These are phyloP conservation scores for Naegleria fowleri DNA, from an alignment of 208 protist species.

Conservation along the genomic window DNA sequence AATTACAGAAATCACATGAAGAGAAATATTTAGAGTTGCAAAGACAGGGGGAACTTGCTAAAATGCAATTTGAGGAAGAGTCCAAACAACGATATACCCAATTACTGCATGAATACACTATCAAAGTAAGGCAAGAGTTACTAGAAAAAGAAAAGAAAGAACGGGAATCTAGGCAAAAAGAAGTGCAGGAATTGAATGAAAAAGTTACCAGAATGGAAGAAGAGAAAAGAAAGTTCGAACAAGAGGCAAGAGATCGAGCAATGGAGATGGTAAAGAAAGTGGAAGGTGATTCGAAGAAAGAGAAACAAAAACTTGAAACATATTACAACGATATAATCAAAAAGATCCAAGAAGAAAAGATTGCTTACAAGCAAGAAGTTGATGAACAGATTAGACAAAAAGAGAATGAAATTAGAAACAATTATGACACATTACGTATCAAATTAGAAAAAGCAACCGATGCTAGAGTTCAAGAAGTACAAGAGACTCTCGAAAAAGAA, in stretches of 20 bases:
- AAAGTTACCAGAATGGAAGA: not conserved
- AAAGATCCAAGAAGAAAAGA: conserved; percentile 12
- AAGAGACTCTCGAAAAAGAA: conserved; percentile 12
- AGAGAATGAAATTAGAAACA: not conserved
- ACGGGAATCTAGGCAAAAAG: not conserved
- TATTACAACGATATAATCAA: conserved; percentile 10
- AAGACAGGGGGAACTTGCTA: not conserved
- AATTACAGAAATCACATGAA: not conserved
- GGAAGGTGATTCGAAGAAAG: not conserved
- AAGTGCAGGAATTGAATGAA: not conserved
- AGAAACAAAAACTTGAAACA: conserved; percentile 7
- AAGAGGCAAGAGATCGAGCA: not conserved
- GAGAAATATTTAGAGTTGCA: not conserved
- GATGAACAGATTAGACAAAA: not conserved
- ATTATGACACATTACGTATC: not conserved
- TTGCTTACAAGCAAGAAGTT: not conserved
- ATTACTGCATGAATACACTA: not conserved
- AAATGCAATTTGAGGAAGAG: conserved; percentile 23
- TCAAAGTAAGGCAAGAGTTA: conserved; percentile 15
- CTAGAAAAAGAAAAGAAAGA: conserved; percentile 25
- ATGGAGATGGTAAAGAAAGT: not conserved
- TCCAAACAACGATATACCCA: not conserved
- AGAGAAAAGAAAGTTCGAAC: conserved; percentile 16
- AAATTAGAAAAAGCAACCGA: not conserved
- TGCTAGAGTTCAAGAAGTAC: not conserved